Evolutionary conservation across 306 rosid genomes (phyloP).

Genomic region (Cucurbita ficifolia): DNA sequence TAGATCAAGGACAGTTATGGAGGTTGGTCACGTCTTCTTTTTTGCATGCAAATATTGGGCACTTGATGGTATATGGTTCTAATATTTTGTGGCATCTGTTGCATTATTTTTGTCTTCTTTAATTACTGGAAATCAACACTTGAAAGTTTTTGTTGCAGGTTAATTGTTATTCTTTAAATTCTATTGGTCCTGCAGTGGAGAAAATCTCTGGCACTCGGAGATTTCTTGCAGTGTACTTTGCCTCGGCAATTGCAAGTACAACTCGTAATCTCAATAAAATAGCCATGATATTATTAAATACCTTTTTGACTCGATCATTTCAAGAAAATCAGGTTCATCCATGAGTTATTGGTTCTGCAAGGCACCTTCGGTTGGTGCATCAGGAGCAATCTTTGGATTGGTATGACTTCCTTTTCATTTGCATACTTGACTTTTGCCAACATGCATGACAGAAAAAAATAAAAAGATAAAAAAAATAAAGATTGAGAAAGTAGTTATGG

Average conservation of each 20-base stretch:
- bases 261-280: constrained; percentile 30
- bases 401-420: constrained; percentile 29
- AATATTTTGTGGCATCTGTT: constrained; percentile 4
- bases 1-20: constrained; percentile 79
- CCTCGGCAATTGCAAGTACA: constrained; percentile 82
- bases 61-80: constrained; percentile 45
- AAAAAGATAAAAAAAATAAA: too few species aligned
- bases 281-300: constrained; percentile 24
- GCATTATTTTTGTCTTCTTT: constrained; percentile 3
- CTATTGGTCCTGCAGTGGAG: constrained; percentile 77
- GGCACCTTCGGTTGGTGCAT: constrained; percentile 78
- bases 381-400: constrained; percentile 87
- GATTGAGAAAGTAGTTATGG: too few species aligned
- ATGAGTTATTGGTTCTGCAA: constrained; percentile 67
- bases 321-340: constrained; percentile 76
- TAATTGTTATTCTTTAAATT: constrained; percentile 73
- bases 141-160: constrained; percentile 25
- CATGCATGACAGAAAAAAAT: background rate
- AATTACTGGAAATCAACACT: background rate
- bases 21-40: constrained; percentile 72
- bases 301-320: constrained; percentile 37
- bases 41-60: constrained; percentile 77
- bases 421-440: background rate
- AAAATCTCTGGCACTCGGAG: constrained; percentile 58
- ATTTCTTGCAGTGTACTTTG: constrained; percentile 65